phyloP scores from a whole-genome alignment of 805 yeast species.

The Kuraishia piskuri region DNA sequence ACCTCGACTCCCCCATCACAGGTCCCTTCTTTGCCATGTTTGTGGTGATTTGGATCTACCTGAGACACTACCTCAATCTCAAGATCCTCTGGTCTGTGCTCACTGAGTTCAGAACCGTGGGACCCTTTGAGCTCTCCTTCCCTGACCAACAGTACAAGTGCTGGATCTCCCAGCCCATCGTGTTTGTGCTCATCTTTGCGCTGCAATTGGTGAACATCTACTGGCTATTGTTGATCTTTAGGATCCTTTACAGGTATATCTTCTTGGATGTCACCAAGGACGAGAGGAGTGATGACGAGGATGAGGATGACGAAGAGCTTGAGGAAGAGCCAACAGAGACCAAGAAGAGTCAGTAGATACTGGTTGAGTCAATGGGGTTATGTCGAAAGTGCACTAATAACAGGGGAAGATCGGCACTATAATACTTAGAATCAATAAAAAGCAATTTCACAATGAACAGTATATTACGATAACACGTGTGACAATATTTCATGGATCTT shows the following conservation, averaged over 20 bases:
- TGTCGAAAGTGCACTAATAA: neutral
- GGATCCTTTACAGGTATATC: slow-evolving; percentile 65
- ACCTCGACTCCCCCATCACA: slow-evolving; percentile 58
- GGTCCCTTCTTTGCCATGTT: slow-evolving; percentile 65
- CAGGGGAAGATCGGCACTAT: neutral
- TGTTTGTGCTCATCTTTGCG: slow-evolving; percentile 67
- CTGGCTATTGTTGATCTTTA: slow-evolving; percentile 78
- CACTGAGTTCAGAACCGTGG: slow-evolving; percentile 82
- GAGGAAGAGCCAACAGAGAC: slow-evolving; percentile 5
- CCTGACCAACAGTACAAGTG: slow-evolving; percentile 92
- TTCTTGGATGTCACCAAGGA: slow-evolving; percentile 57
- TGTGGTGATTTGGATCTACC: slow-evolving; percentile 70
- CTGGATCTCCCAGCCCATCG: slow-evolving; percentile 89
- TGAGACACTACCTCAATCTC: slow-evolving; percentile 81
- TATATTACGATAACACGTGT: too few species aligned
- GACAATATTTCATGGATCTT: too few species aligned
- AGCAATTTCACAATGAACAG: too few species aligned
- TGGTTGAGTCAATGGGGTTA: neutral
- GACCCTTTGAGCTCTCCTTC: slow-evolving; percentile 74
- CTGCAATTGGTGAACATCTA: slow-evolving; percentile 80
- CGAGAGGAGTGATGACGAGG: slow-evolving; percentile 84
- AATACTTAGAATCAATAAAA: neutral
- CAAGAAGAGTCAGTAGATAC: neutral
- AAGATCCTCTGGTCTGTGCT: slow-evolving; percentile 75
- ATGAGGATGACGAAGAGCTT: slow-evolving; percentile 34